A percentile compares a stretch with the other conserved stretches of the same genome.
Conservation (phyloP, 176 grass and related monocot genomes). For the Musa acuminata region DNA sequence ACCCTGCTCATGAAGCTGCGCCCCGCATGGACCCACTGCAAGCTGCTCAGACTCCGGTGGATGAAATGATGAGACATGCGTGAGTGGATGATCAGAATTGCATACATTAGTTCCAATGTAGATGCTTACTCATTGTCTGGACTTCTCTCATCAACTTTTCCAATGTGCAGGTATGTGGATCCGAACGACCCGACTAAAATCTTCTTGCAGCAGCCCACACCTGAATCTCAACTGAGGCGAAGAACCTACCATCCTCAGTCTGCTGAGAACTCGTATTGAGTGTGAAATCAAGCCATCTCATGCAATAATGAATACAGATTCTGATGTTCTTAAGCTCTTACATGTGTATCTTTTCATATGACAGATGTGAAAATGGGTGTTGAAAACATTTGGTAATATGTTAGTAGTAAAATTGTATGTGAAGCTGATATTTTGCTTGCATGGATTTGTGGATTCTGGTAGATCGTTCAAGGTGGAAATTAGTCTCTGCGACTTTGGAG, state of each 20-base stretch:
- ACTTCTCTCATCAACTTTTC: not conserved
- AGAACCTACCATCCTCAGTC: constrained; percentile 71
- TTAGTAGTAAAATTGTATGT: too few species aligned
- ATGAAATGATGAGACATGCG: constrained; percentile 92
- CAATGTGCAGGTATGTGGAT: constrained; percentile 63
- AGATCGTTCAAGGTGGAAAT: too few species aligned
- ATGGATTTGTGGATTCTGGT: too few species aligned
- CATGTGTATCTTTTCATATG: not conserved
- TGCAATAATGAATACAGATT: too few species aligned
- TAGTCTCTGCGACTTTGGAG: too few species aligned
- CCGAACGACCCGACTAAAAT: constrained; percentile 93
- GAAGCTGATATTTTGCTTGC: too few species aligned
- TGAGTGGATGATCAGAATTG: constrained; percentile 25
- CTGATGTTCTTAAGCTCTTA: not conserved
- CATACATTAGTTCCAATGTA: not conserved
- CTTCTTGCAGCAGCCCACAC: constrained; percentile 82
- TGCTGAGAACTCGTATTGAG: constrained; percentile 26
- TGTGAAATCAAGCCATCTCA: not conserved
- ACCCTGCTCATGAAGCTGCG: constrained; percentile 23
- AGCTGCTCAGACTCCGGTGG: constrained; percentile 80
- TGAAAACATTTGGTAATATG: too few species aligned
- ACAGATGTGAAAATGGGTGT: not conserved
- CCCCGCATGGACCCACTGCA: constrained; percentile 67
- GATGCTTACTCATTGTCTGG: not conserved
- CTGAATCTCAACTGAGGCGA: constrained; percentile 91